Percentiles rank a stretch among this genome's conserved stretches.
Conservation (phyloP, 129 eudicot species). For the Chrysanthemum lavandulifolium region DNA sequence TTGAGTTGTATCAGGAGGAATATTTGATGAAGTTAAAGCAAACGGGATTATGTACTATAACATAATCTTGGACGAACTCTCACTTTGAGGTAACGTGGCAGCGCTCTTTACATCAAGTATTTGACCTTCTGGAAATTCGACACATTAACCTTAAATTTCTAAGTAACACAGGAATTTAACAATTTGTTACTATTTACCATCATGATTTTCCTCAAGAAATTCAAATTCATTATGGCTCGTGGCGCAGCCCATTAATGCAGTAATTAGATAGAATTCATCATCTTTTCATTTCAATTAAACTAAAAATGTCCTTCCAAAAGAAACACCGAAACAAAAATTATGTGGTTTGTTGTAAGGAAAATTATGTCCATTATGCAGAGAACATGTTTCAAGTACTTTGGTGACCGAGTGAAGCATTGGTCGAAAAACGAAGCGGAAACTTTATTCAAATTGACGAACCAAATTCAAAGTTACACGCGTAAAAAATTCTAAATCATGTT, state of each 20-base stretch:
- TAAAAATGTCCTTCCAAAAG: no score
- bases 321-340: not conserved
- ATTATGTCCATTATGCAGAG: constrained; percentile 60
- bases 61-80: constrained; percentile 58
- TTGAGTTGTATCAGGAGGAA: constrained; percentile 58
- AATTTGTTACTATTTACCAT: constrained; percentile 77
- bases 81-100: constrained; percentile 39
- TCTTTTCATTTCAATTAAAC: not conserved
- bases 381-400: constrained; percentile 33
- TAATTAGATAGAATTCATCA: constrained; percentile 16
- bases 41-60: constrained; percentile 58
- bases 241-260: constrained; percentile 89
- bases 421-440: constrained; percentile 4
- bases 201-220: constrained; percentile 75
- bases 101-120: not conserved
- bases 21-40: constrained; percentile 60
- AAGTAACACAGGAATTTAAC: constrained; percentile 52
- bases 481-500: no score
- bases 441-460: no score
- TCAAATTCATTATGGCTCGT: constrained; percentile 65
- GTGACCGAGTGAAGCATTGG: no score
- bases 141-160: not conserved
- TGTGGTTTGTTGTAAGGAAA: constrained; percentile 50
- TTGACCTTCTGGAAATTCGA: not conserved
- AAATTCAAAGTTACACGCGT: no score